These are phyloP conservation scores for Liquidambar formosana DNA, from an alignment of 164 flowering plant species.

Conservation along the genomic window DNA sequence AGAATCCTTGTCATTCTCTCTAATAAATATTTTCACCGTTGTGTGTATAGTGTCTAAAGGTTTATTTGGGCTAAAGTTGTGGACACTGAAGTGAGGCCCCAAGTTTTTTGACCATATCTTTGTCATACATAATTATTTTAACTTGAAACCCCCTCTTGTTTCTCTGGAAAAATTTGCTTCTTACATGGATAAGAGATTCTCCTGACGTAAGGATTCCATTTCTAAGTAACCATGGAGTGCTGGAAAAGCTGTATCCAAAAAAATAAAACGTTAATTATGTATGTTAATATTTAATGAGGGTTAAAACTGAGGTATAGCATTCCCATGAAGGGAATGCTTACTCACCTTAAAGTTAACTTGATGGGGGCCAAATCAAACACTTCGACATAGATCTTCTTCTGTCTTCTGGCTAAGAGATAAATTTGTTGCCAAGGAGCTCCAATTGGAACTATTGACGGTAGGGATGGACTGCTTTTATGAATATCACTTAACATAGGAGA, in stretches of 20 bases:
- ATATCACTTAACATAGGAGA: constrained; percentile 21
- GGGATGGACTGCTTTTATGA: constrained; percentile 21
- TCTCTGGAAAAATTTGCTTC: constrained; percentile 27
- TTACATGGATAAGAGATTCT: constrained; percentile 69
- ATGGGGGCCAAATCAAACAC: constrained; percentile 71
- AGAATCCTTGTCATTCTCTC: background rate
- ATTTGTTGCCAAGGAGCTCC: constrained; percentile 99
- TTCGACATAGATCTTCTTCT: constrained; percentile 85
- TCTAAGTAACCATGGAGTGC: constrained; percentile 86
- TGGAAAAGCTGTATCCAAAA: constrained; percentile 72
- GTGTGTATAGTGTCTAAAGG: no score
- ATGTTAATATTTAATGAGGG: no score
- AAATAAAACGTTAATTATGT: background rate
- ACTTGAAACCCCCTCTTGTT: background rate
- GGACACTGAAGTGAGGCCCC: background rate
- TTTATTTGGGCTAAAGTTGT: background rate
- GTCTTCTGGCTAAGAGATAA: constrained; percentile 68
- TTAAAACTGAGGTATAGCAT: background rate
- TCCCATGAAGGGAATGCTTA: background rate
- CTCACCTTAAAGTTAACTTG: constrained; percentile 79
- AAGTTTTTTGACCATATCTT: background rate
- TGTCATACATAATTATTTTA: background rate
- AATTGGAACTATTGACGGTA: constrained; percentile 75
- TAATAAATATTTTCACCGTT: background rate
- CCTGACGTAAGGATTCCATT: constrained; percentile 58